These are phyloP conservation scores for Phytophthora uliginosa DNA, from an alignment of 352 stramenopile genomes.

Conservation along the genomic window DNA sequence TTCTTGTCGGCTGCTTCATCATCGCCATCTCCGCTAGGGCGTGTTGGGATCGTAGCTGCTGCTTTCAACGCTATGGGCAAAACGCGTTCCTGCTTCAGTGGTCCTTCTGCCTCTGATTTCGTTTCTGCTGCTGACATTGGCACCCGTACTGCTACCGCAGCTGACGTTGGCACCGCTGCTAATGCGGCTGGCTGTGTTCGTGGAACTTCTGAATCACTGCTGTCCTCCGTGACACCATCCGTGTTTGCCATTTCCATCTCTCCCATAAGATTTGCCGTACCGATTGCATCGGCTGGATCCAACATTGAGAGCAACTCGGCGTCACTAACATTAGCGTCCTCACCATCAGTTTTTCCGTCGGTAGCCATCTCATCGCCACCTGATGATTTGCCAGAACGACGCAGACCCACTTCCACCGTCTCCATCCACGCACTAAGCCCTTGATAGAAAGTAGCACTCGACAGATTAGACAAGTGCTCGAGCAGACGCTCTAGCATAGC, in stretches of 20 bases:
- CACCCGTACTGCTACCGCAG: too few relatives aligned
- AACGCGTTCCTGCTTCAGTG: too few relatives aligned
- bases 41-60: too few relatives aligned
- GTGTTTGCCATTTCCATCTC: not conserved
- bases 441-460: slow-evolving; percentile 17
- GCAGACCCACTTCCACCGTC: slow-evolving; percentile 3
- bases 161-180: not conserved
- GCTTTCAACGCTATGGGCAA: too few relatives aligned
- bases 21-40: too few relatives aligned
- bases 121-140: too few relatives aligned
- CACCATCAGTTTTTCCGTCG: not conserved
- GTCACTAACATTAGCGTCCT: not conserved
- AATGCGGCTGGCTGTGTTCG: not conserved
- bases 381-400: not conserved
- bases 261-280: not conserved
- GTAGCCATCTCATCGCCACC: not conserved
- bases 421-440: slow-evolving; percentile 16
- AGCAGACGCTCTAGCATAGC: slow-evolving; percentile 18
- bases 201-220: not conserved
- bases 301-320: not conserved
- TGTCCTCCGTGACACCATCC: not conserved
- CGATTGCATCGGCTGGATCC: not conserved
- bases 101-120: too few relatives aligned
- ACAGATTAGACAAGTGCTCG: slow-evolving; percentile 13
- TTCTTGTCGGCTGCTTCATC: too few relatives aligned